Evolutionary conservation across 805 yeast genomes (phyloP).

Genomic region (Starmerella powellii): DNA sequence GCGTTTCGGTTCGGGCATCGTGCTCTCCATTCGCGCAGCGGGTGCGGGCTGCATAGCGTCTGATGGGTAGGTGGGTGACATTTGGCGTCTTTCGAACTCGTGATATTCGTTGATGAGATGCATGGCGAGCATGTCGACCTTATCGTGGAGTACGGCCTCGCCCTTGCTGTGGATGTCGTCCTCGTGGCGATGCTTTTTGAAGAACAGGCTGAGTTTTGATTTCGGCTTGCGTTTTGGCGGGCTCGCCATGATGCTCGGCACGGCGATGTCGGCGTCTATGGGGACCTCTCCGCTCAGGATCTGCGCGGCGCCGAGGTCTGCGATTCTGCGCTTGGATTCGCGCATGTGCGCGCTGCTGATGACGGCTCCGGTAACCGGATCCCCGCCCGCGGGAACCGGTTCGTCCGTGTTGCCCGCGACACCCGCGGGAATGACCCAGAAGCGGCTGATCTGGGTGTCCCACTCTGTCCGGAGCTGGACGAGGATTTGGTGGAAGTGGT

Average conservation of each 20-base stretch:
- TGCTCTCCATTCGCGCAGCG: neutral
- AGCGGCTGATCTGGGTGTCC: conserved; percentile 32
- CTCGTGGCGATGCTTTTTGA: too few species aligned
- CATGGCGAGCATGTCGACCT: conserved; percentile 28
- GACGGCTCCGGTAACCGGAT: too few species aligned
- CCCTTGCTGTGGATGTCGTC: too few species aligned
- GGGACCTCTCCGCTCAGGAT: conserved; percentile 25
- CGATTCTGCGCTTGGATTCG: too few species aligned
- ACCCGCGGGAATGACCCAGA: conserved; percentile 25
- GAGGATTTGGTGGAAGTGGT: conserved; percentile 30
- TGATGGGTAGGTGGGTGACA: neutral
- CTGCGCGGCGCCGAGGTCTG: neutral
- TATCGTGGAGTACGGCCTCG: conserved; percentile 20
- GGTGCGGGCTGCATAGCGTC: neutral
- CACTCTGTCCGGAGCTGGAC: conserved; percentile 40
- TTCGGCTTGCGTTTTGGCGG: conserved; percentile 13
- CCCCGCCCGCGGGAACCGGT: conserved; percentile 29
- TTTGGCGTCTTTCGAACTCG: neutral
- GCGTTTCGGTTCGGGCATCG: neutral
- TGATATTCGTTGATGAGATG: conserved; percentile 25
- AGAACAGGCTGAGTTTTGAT: conserved; percentile 10
- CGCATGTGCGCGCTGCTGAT: too few species aligned
- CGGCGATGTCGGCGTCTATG: conserved; percentile 21
- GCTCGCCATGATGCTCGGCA: conserved; percentile 17
- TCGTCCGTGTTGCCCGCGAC: conserved; percentile 18